phyloP scores from a whole-genome alignment of 257 asterid genomes.

The Nemophila menziesii region DNA sequence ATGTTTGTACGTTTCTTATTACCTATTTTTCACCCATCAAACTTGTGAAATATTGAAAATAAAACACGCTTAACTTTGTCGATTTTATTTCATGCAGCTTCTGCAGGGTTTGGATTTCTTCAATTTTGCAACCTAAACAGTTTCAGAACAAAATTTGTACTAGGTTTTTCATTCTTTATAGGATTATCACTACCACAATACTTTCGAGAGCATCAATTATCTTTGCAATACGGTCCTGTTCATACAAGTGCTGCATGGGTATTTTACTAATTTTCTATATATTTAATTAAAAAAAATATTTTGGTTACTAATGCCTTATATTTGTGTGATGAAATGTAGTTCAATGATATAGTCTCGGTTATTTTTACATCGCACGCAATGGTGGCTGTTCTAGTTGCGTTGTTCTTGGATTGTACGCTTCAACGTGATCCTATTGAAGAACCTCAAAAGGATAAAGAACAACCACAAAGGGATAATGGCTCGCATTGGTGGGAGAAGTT shows the following conservation, averaged over 20 bases:
- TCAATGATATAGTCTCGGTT: slow-evolving; percentile 30
- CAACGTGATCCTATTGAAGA: slow-evolving; percentile 24
- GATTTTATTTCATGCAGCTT: slow-evolving; percentile 30
- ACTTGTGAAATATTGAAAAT: background rate
- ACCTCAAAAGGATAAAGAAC: no score
- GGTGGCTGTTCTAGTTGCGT: slow-evolving; percentile 31
- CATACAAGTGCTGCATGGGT: slow-evolving; percentile 54
- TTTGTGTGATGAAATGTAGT: slow-evolving; percentile 23
- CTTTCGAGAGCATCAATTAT: slow-evolving; percentile 33
- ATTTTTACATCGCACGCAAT: slow-evolving; percentile 50
- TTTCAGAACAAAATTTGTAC: slow-evolving; percentile 53
- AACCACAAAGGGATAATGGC: slow-evolving; percentile 44
- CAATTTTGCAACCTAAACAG: slow-evolving; percentile 79
- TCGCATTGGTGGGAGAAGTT: slow-evolving; percentile 59
- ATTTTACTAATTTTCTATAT: background rate
- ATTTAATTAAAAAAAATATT: background rate
- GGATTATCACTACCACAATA: slow-evolving; percentile 63
- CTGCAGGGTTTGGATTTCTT: slow-evolving; percentile 66
- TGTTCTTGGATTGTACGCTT: slow-evolving; percentile 40
- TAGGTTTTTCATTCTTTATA: slow-evolving; percentile 52
- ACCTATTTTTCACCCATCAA: background rate
- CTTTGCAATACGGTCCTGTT: slow-evolving; percentile 23
- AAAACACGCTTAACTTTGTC: no score
- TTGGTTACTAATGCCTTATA: background rate
- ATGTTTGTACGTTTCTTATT: slow-evolving; percentile 36